These are phyloP conservation scores for Backusella luteola DNA, from an alignment of 192 early-diverging fungal species.

Conservation along the genomic window DNA sequence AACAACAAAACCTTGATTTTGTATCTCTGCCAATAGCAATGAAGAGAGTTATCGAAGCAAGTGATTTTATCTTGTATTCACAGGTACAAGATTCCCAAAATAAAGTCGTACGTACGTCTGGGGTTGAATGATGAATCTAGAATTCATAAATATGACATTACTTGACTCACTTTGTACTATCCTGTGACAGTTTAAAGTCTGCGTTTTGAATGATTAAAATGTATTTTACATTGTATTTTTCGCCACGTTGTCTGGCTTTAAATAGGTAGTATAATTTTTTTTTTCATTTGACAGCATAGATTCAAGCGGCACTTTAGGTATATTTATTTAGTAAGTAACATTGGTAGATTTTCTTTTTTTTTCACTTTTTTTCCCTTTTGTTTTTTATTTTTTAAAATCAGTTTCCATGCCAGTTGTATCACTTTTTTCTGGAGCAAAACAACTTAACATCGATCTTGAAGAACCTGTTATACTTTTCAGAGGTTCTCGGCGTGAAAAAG, in stretches of 20 bases:
- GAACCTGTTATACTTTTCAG: constrained; percentile 31
- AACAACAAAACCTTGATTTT: background rate
- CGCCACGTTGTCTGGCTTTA: background rate
- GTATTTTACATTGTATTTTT: background rate
- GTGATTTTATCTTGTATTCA: constrained; percentile 2
- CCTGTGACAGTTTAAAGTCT: background rate
- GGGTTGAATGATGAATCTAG: background rate
- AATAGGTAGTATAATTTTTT: background rate
- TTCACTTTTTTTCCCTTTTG: background rate
- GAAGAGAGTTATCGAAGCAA: background rate
- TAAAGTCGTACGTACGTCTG: background rate
- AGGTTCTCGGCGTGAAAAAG: constrained; percentile 9
- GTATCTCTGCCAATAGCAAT: background rate
- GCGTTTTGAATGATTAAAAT: background rate
- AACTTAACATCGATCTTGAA: constrained; percentile 31
- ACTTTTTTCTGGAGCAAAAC: constrained; percentile 24
- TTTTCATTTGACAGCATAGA: background rate
- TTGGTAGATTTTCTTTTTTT: background rate
- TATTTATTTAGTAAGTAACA: background rate
- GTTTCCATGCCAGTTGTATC: constrained; percentile 15
- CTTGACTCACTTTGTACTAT: background rate
- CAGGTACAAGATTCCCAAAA: background rate
- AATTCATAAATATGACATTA: background rate
- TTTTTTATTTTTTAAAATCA: background rate
- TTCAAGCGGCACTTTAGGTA: background rate